These are phyloP conservation scores for Coemansia guatemalensis DNA, from an alignment of 192 early-diverging fungal genomes.

Conservation along the genomic window DNA sequence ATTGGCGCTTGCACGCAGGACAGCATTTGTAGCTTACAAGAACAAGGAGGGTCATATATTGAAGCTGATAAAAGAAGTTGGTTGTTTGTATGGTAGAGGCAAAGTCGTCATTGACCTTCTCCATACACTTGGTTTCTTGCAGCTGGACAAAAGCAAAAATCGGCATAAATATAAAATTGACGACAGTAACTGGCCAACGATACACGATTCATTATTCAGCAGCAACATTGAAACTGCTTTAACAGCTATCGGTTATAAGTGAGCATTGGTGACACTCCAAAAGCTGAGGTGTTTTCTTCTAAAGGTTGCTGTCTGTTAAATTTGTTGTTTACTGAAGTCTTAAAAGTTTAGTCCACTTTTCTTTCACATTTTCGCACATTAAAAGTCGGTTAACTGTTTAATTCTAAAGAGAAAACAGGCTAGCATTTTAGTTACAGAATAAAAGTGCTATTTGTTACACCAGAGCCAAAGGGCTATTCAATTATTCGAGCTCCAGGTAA, in stretches of 20 bases:
- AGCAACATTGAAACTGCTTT: slow-evolving; percentile 6
- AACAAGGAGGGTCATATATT: neutral
- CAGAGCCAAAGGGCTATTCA: too few relatives aligned
- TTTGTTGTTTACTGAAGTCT: too few relatives aligned
- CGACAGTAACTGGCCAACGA: neutral
- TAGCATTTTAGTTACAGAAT: too few relatives aligned
- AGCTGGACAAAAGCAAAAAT: slow-evolving; percentile 8
- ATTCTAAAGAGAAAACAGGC: too few relatives aligned
- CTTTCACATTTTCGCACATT: too few relatives aligned
- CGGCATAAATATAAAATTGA: slow-evolving; percentile 10
- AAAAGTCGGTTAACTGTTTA: too few relatives aligned
- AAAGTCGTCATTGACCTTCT: neutral
- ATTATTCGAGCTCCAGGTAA: too few relatives aligned
- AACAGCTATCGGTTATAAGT: neutral
- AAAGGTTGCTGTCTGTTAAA: too few relatives aligned
- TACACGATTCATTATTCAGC: slow-evolving; percentile 21
- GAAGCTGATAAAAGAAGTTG: slow-evolving; percentile 7
- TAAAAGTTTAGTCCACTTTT: too few relatives aligned
- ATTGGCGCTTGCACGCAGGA: slow-evolving; percentile 24
- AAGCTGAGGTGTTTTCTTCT: neutral
- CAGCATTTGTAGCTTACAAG: neutral
- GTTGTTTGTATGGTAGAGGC: slow-evolving; percentile 2
- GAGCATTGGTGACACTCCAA: too few relatives aligned
- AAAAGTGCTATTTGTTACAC: too few relatives aligned
- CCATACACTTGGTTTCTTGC: slow-evolving; percentile 18